Evolutionary conservation across 495 filamentous ascomycete genomes (phyloP), one percentile per base, ranked within the genome.

Genomic region (Gamarada debralockiae): DNA sequence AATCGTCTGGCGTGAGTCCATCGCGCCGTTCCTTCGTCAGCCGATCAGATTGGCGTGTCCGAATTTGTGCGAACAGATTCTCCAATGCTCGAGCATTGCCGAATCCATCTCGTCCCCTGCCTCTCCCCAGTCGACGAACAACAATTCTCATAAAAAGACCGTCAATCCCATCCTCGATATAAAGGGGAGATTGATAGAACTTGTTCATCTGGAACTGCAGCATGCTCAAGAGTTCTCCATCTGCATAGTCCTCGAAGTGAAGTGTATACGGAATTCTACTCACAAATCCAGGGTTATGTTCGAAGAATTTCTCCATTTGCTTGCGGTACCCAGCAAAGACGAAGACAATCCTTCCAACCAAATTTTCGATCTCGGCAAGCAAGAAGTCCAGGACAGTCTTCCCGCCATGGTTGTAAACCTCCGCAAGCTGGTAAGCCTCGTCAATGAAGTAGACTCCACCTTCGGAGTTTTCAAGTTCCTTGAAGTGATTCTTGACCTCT

Each of bases 221-320:
- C 20, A 89, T 86, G 2, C 46, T 43, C 36, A 75, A 70, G 0
- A 95, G 72, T 59, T 93, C 86, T 0, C 62, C 60, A 34, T 92
- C 84, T 0, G 73, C 65, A 56, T 89, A 92, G 38, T 92, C 89
- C 0, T 77, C 62, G 55, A 92, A 92, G 20, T 77, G 70, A 20
- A 92, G 59, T 15, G 72, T 64, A 34, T 82, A 67, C 0, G 88
- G 89, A 50, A 93, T 79, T 0, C 89, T 82, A 56, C 86, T 90
- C 0, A 78, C 70, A 8, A 93, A 65, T 1, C 89, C 87, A 1
- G 83, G 85, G 50, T 92, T 92, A 55, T 92, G 86, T 0, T 75
- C 78, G 47, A 88, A 90, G 67, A 95, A 89, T 9, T 72, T 73
- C 63, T 92, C 87, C 88, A 95, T 95, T 50, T 85, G 70, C 49